A percentile compares a stretch with the other conserved stretches of the same genome.
These are phyloP conservation scores for Wallacemonas sp. DNA, from an alignment of 208 protist genomes.

Conservation along the genomic window DNA sequence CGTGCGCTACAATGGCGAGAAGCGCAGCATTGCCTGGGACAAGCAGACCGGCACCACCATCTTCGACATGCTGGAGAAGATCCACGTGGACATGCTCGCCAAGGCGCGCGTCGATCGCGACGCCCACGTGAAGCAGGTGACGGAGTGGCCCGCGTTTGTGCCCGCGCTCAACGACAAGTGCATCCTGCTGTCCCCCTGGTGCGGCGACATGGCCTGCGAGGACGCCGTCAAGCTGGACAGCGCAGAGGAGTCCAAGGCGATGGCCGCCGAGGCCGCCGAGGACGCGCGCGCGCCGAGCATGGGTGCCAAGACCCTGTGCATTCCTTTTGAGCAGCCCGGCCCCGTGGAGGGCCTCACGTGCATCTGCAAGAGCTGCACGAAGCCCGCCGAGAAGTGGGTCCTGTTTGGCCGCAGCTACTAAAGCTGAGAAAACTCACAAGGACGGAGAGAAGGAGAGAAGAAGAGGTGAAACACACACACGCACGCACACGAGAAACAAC, in stretches of 20 bases:
- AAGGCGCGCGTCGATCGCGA: constrained; percentile 55
- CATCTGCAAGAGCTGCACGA: constrained; percentile 88
- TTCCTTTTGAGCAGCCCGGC: constrained; percentile 93
- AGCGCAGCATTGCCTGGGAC: constrained; percentile 66
- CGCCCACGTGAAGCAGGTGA: constrained; percentile 53
- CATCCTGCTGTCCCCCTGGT: constrained; percentile 93
- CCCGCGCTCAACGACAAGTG: constrained; percentile 89
- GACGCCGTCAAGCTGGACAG: constrained; percentile 95
- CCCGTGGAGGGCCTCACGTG: constrained; percentile 79
- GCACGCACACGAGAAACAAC: no score
- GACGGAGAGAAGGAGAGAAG: not conserved
- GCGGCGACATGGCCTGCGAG: constrained; percentile 91
- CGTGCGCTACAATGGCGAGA: constrained; percentile 72
- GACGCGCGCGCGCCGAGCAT: constrained; percentile 91
- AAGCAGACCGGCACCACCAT: constrained; percentile 33
- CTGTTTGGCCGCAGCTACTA: constrained; percentile 90
- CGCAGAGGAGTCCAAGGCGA: constrained; percentile 79
- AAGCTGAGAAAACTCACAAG: no score
- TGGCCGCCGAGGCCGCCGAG: constrained; percentile 55
- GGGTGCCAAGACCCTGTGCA: constrained; percentile 97
- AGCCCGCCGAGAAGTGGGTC: constrained; percentile 71
- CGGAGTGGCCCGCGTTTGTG: constrained; percentile 93
- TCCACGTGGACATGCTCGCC: constrained; percentile 90
- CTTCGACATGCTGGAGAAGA: constrained; percentile 79
- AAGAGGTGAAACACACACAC: constrained; percentile 12